Base-by-base conservation (phyloP, 2,329 filamentous ascomycete species). In the Penicillium hesseltinei region DNA sequence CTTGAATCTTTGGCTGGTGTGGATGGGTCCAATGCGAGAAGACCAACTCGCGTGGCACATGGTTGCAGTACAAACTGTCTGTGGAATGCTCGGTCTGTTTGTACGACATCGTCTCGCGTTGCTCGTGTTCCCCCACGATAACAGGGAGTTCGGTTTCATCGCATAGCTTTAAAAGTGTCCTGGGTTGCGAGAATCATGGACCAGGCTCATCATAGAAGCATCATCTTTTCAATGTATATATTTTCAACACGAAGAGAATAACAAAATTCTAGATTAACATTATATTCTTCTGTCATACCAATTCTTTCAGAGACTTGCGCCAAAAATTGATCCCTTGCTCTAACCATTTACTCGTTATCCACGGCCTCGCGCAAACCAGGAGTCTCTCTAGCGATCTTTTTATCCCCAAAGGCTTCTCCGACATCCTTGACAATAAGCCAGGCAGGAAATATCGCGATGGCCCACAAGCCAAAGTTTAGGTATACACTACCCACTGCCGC, bases 1-100 rank as follows among this genome's bases (percentile, higher is more conserved):
- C 47, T 81, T 99, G 64, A 99, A 99, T 72, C 82, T 99, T 55
- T 99, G 93, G 93, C 80, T 99, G 61, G 90, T 97, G 51, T 96
- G 92, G 90, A 88, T 92, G 72, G 94, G 94, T 0, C 92, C 94
- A 3, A 84, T 96, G 81, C 84, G 90, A 61, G 94, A 99, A 74
- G 90, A 96, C 75, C 82, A 85, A 45, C 81, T 99, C 53, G 90
- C 91, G 27, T 79, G 86, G 70, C 91, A 94, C 73, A 82, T 99
- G 59, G 83, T 94, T 45, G 77, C 78, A n/a, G 83, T 97, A 75
- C 94, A 99, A 80, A 79, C 85, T 17, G 74, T 82, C 5, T 84
- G 89, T 61, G 94, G 94, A 8, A 73, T 95, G n/a, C 77, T 91
- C 42, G 94, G 92, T 21, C 78, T 99, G 58, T 90, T 96, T 70